Conservation (phyloP, 83 land plant species). For the Diphasiastrum complanatum region DNA sequence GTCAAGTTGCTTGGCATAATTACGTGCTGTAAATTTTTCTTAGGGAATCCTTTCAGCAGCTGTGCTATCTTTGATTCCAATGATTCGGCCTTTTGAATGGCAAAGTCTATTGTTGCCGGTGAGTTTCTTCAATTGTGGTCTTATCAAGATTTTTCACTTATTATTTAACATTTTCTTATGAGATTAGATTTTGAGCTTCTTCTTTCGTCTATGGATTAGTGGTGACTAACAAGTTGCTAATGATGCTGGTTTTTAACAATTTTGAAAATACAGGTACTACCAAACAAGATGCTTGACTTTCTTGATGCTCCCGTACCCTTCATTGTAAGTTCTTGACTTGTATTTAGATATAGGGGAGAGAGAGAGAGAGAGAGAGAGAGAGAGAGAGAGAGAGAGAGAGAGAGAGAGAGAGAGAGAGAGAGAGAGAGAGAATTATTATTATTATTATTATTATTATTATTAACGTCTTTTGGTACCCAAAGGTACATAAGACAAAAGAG, state of each 20-base stretch:
- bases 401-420: too few relatives aligned
- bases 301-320: constrained; percentile 98
- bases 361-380: too few relatives aligned
- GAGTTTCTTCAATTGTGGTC: constrained; percentile 21
- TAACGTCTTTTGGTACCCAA: too few relatives aligned
- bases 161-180: not conserved
- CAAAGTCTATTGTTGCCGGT: constrained; percentile 93
- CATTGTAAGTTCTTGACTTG: constrained; percentile 59
- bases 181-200: not conserved
- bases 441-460: too few relatives aligned
- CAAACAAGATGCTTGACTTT: constrained; percentile 81
- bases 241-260: not conserved
- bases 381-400: too few relatives aligned
- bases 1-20: too few relatives aligned
- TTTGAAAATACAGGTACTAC: constrained; percentile 57
- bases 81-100: constrained; percentile 96
- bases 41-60: constrained; percentile 86
- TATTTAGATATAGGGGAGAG: too few relatives aligned
- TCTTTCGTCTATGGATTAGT: not conserved
- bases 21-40: too few relatives aligned
- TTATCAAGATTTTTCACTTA: not conserved
- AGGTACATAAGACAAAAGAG: too few relatives aligned
- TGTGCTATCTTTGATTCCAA: constrained; percentile 77
- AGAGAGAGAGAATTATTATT: too few relatives aligned
- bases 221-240: not conserved